Conservation (phyloP, 2,329 filamentous ascomycete species). For the Botryotinia calthae region DNA sequence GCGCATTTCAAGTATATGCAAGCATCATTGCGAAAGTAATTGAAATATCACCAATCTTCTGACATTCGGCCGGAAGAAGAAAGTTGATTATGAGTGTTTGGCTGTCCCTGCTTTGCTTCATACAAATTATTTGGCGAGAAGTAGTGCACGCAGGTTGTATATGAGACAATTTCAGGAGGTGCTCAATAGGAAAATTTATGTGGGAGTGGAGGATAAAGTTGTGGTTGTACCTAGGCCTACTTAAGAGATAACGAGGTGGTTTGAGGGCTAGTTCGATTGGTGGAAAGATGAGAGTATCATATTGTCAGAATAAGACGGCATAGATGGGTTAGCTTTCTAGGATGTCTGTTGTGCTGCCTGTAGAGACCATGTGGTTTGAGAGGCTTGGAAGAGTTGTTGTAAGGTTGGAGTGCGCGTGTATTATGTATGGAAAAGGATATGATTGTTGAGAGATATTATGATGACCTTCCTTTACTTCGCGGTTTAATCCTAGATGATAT, state of each 20-base stretch:
- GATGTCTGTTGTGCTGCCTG: neutral
- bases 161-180: neutral
- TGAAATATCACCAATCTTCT: neutral
- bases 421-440: too few relatives aligned
- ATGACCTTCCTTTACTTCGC: fast-evolving
- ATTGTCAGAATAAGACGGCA: neutral
- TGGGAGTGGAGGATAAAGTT: neutral
- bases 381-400: neutral
- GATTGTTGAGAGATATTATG: neutral
- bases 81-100: neutral
- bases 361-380: neutral
- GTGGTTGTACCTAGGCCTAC: neutral
- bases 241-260: neutral
- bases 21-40: neutral
- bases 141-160: neutral
- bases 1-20: neutral
- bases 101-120: neutral
- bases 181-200: neutral
- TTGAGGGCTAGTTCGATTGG: neutral
- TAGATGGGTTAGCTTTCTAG: neutral
- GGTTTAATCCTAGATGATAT: neutral
- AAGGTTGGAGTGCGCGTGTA: neutral
- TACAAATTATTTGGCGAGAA: neutral
- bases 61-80: neutral
- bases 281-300: neutral